These are phyloP conservation scores for Cystofilobasidium macerans DNA, from an alignment of 768 basidiomycete genomes.

Conservation along the genomic window DNA sequence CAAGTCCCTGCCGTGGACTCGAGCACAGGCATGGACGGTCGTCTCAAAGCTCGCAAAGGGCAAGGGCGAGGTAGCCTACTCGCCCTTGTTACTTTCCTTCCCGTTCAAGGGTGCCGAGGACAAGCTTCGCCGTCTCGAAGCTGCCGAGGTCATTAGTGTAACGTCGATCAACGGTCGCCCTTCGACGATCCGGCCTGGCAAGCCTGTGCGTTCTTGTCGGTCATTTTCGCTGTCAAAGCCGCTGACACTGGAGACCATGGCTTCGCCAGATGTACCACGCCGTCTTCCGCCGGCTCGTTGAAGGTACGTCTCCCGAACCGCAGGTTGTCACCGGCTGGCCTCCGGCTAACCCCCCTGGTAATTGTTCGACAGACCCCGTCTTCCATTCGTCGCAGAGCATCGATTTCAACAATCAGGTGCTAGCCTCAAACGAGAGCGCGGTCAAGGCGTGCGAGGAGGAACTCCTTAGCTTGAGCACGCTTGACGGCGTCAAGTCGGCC, in stretches of 20 bases:
- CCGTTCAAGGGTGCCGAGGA: slow-evolving; percentile 59
- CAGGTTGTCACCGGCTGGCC: too few species aligned
- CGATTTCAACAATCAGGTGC: slow-evolving; percentile 52
- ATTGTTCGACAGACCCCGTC: slow-evolving; percentile 62
- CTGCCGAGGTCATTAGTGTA: slow-evolving; percentile 69
- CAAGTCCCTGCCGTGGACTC: slow-evolving; percentile 67
- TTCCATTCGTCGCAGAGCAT: slow-evolving; percentile 77
- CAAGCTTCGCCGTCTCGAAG: slow-evolving; percentile 71
- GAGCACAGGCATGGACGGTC: slow-evolving; percentile 78
- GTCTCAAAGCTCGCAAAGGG: slow-evolving; percentile 36
- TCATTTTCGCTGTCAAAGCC: slow-evolving; percentile 54
- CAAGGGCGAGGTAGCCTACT: slow-evolving; percentile 18
- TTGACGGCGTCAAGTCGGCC: slow-evolving; percentile 46
- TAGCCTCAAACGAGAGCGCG: slow-evolving; percentile 47
- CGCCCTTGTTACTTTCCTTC: slow-evolving; percentile 14
- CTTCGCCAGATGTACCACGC: slow-evolving; percentile 21
- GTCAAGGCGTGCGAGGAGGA: slow-evolving; percentile 68
- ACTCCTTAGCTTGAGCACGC: slow-evolving; percentile 54
- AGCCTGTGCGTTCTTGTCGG: slow-evolving; percentile 72
- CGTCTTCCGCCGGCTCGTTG: slow-evolving; percentile 10
- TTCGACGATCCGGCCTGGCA: slow-evolving; percentile 72
- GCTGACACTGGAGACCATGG: not conserved
- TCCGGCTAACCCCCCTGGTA: not conserved
- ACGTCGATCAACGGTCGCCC: slow-evolving; percentile 70
- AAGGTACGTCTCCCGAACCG: slow-evolving; percentile 10